Evolutionary conservation across 176 grass and related monocot species (phyloP).

Genomic region (Ananas comosus): DNA sequence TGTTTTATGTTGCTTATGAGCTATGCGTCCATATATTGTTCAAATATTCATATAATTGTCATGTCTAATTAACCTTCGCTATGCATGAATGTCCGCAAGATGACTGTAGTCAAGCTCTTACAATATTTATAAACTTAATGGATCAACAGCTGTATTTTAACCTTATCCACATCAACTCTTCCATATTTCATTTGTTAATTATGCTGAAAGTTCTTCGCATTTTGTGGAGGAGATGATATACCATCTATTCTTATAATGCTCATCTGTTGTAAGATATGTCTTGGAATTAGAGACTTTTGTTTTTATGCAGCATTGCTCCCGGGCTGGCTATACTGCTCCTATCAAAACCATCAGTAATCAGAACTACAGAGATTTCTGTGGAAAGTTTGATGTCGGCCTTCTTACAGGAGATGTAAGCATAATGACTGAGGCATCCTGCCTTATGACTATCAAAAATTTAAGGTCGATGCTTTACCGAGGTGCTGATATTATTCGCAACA

Average conservation of each 20-base stretch:
- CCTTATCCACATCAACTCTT: not conserved
- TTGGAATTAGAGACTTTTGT: too few species aligned
- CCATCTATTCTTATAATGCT: not conserved
- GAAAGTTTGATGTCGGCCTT: conserved; percentile 98
- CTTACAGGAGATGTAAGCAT: conserved; percentile 96
- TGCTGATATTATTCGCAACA: conserved; percentile 91
- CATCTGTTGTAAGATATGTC: not conserved
- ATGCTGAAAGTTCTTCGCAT: not conserved
- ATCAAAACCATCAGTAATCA: conserved; percentile 99
- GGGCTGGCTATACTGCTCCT: conserved; percentile 92
- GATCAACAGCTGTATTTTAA: not conserved
- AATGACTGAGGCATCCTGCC: conserved; percentile 79
- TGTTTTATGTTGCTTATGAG: not conserved
- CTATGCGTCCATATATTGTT: too few species aligned
- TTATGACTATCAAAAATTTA: conserved; percentile 98
- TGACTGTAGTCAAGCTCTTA: not conserved
- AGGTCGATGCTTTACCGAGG: conserved; percentile 95
- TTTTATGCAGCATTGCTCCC: too few species aligned
- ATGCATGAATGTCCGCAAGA: not conserved
- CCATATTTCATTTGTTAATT: not conserved
- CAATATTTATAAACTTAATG: not conserved
- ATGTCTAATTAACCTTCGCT: not conserved
- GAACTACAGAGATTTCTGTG: conserved; percentile 81
- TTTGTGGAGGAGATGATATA: not conserved
- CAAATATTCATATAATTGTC: not conserved